Base-by-base conservation (phyloP, 2,329 filamentous ascomycete genomes). In the Epichloe aotearoae region DNA sequence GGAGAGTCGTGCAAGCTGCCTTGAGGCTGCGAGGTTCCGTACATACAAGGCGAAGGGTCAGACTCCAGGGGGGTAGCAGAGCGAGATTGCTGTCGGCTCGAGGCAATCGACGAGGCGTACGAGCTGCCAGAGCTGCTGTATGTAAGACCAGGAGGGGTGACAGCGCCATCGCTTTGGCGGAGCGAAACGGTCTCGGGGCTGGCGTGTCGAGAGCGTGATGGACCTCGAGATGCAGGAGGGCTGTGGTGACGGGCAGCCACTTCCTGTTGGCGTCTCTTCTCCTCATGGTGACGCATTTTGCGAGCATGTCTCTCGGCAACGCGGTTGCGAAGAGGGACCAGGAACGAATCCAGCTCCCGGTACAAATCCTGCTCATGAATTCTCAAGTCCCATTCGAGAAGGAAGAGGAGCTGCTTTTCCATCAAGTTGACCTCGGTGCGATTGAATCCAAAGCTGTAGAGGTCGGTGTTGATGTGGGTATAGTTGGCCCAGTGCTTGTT, bases 401-500 rank as follows among this genome's bases (percentile, higher is more conserved):
- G 79, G 73, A 88, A 93, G 49, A 98, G 83, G 33, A 98, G 79
- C 71, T 98, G 93, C 78, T 95, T 94, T 78, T 98, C 93, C 93
- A 98, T 98, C 55, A 97, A 77, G 74, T 98, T 98, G 61, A 98
- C 93, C 72, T 98, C 93, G 37, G 88, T 93, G 58, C 90, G 78
- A 61, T 83, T 91, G 76, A 98, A 97, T 60, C 89, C 87, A 63
- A 97, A 98, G 62, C 75, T 80, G 64, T 73, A 76, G 54, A 60
- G 64, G 8, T 75, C 71, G 11, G 82, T 81, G 66, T 75, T 84
- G 59, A 95, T 83, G 61, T 83, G 73, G 53, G 86, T 95, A 75
- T 97, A 98, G 62, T 83, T 84, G 57, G 93, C 90, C 93, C 93
- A 98, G 77, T 98, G 93, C 82, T 97, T 97, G 80, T 98, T 98